phyloP scores from a whole-genome alignment of 2,329 filamentous ascomycete genomes.

The Tolypocladium capitatum region DNA sequence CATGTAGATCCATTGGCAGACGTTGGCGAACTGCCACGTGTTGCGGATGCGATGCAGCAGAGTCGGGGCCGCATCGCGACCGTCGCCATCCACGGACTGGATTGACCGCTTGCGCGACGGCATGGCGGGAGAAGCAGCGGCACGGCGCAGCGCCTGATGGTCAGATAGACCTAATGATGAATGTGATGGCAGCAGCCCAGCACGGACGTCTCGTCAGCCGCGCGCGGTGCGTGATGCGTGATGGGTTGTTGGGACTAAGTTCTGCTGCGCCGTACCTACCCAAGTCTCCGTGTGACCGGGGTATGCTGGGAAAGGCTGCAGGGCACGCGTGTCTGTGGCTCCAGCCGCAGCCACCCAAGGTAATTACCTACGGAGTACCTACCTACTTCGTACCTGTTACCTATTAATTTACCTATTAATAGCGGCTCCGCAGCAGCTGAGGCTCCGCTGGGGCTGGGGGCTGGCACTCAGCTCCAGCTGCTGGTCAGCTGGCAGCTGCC shows the following conservation, averaged over 20 bases:
- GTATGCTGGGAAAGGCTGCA: no score
- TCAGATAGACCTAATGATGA: not conserved
- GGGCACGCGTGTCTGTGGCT: no score
- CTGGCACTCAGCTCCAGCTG: no score
- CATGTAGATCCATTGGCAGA: constrained; percentile 85
- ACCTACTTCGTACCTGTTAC: no score
- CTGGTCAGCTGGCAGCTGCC: no score
- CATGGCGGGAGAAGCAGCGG: constrained; percentile 1
- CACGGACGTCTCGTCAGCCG: not conserved
- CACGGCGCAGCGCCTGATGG: not conserved
- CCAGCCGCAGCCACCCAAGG: no score
- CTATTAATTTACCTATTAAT: no score
- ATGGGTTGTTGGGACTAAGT: not conserved
- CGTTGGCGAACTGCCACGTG: constrained; percentile 90
- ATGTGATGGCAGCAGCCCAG: not conserved
- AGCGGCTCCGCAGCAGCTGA: no score
- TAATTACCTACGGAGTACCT: no score
- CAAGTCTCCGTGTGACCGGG: no score
- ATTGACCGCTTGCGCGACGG: constrained; percentile 4
- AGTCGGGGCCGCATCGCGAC: not conserved
- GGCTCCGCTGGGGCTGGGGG: no score
- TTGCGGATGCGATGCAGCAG: constrained; percentile 61
- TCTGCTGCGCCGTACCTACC: no score
- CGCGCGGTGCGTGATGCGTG: not conserved
- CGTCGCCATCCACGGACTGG: not conserved